Evolutionary conservation across 495 filamentous ascomycete genomes (phyloP), one percentile per base, ranked within the genome.

Genomic region (Podospora tetraspora): DNA sequence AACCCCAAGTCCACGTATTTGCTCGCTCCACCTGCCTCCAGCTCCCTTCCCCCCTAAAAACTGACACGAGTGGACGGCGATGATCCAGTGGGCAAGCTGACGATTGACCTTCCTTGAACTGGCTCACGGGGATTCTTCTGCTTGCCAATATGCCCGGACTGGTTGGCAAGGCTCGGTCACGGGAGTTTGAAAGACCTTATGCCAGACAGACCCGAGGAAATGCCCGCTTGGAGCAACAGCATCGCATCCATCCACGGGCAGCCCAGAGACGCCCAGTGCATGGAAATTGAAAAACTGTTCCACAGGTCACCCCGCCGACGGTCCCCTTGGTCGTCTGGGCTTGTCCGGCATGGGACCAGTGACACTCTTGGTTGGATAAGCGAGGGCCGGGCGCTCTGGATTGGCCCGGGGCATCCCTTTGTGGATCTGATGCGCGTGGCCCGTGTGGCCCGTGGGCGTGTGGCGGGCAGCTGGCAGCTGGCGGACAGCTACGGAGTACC

Each of bases 251-350:
- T n/a, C n/a, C n/a, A n/a, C n/a, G n/a, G n/a, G n/a, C n/a, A n/a
- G 13, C 1, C 23, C 23, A 60, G 16, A 59, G 19, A 58, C 10
- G 21, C 27, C 65, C 60, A 52, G 43, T 52, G 43, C 43, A 52
- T 52, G 43, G 16, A 66, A 13, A 27, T 32, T 32, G 34, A n/a
- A 66, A 66, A 43, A 37, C 27, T n/a, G 65, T 59, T n/a, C 65
- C 65, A 66, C 57, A 43, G 57, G 34, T 66, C 65, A 37, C 65
- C 65, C 58, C 65, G 65, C 65, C 65, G 58, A 60, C 65, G 65
- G 57, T 10, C 64, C 57, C 58, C 59, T 60, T 24, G 59, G 27
- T 60, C 24, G 23, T 59, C 24, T 43, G 30, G 64, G 30, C 58
- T 37, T 12, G 16, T 16, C 63, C 56, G n/a, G 63, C 29, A 59